phyloP scores from a whole-genome alignment of 768 basidiomycete species.

The Asterophora lycoperdoides region DNA sequence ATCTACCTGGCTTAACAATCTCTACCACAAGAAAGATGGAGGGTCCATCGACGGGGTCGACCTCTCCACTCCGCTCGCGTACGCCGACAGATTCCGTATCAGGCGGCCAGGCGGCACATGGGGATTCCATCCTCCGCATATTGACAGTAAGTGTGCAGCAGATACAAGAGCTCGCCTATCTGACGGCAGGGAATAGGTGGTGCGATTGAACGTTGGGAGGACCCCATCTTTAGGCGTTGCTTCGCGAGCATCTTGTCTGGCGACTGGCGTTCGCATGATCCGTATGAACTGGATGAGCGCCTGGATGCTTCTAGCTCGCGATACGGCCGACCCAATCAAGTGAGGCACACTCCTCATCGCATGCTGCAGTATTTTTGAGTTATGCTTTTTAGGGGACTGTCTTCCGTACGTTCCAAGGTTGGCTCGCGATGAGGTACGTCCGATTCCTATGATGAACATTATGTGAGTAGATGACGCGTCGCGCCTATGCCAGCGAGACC shows the following conservation, averaged over 20 bases:
- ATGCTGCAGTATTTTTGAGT: not conserved
- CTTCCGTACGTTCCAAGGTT: conserved; percentile 72
- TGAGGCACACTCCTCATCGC: conserved; percentile 10
- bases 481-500: conserved; percentile 43
- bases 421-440: conserved; percentile 61
- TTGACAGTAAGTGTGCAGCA: conserved; percentile 33
- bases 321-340: conserved; percentile 55
- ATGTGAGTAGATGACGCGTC: not conserved
- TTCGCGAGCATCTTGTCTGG: conserved; percentile 60
- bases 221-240: conserved; percentile 51
- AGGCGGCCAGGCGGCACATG: conserved; percentile 61
- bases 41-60: conserved; percentile 49
- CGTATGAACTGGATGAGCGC: conserved; percentile 58
- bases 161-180: not conserved
- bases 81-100: conserved; percentile 74
- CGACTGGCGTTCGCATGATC: conserved; percentile 61
- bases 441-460: not conserved
- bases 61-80: conserved; percentile 56
- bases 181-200: conserved; percentile 44
- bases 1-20: conserved; percentile 56
- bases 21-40: conserved; percentile 47
- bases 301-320: conserved; percentile 59
- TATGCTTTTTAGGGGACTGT: conserved; percentile 35
- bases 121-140: conserved; percentile 40
- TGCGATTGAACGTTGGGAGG: conserved; percentile 73